Conservation (phyloP, 768 basidiomycete genomes). For the Pulveroboletus sp. region DNA sequence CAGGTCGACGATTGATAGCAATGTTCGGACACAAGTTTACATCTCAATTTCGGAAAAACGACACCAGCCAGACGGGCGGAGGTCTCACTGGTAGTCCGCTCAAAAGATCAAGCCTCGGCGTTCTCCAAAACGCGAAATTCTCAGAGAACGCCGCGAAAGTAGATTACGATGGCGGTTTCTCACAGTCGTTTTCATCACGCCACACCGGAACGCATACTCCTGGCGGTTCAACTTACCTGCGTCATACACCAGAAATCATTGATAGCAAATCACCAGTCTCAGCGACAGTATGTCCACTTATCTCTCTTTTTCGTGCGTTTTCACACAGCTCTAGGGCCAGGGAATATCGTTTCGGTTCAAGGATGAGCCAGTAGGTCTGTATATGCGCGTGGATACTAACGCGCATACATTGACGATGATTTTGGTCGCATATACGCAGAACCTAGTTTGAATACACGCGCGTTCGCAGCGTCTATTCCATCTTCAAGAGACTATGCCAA, state of each 20-base stretch:
- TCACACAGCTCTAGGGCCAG: constrained; percentile 1
- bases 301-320: neutral
- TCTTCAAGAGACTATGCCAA: constrained; percentile 10
- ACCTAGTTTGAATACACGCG: neutral
- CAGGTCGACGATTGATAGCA: neutral
- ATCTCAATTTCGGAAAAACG: constrained; percentile 9
- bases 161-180: constrained; percentile 5
- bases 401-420: neutral
- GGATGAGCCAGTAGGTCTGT: constrained; percentile 21
- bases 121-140: constrained; percentile 7
- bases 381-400: constrained; percentile 12
- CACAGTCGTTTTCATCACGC: constrained; percentile 12
- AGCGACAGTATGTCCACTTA: constrained; percentile 6
- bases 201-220: constrained; percentile 10
- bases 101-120: constrained; percentile 10
- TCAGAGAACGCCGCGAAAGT: constrained; percentile 3
- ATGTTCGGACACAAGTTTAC: constrained; percentile 22
- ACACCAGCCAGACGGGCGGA: neutral
- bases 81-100: constrained; percentile 2
- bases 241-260: neutral
- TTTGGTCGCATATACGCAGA: constrained; percentile 17
- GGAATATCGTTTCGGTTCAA: constrained; percentile 6
- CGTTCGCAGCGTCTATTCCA: neutral
- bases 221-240: constrained; percentile 7
- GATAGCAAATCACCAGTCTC: constrained; percentile 3